Conservation (phyloP, 2,329 filamentous ascomycete species). For the Rosellinia necatrix region DNA sequence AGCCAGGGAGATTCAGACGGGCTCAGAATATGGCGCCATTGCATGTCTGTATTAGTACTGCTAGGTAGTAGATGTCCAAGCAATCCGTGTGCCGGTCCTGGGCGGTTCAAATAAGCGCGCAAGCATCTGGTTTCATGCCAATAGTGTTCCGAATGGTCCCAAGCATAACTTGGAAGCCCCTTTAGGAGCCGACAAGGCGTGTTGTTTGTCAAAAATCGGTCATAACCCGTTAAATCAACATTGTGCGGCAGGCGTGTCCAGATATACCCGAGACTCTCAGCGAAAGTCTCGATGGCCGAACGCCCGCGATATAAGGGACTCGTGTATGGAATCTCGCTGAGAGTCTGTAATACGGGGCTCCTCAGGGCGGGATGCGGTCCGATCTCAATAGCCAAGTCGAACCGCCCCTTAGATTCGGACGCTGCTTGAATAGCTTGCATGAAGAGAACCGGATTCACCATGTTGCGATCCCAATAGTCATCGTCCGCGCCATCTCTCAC, state of each 20-base stretch:
- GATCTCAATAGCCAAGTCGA: constrained; percentile 48
- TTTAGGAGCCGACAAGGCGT: no score
- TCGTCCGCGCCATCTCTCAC: not conserved
- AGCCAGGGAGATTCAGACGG: not conserved
- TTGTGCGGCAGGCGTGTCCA: no score
- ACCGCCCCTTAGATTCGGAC: not conserved
- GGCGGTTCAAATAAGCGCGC: no score
- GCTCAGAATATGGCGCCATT: not conserved
- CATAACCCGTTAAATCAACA: no score
- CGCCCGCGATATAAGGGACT: not conserved
- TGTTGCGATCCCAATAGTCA: constrained; percentile 45
- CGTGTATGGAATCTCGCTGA: not conserved
- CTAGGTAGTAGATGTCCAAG: not conserved
- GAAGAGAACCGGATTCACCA: constrained; percentile 39
- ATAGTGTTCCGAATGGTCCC: no score
- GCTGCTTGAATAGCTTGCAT: not conserved
- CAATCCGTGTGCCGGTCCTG: no score
- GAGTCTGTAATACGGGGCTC: constrained; percentile 44
- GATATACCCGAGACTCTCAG: no score
- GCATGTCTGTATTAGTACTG: no score
- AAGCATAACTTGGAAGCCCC: no score
- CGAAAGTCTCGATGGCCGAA: no score
- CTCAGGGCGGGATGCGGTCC: constrained; percentile 52
- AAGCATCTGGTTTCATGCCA: no score
- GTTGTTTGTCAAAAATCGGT: no score